Evolutionary conservation across 2,329 filamentous ascomycete genomes (phyloP), one percentile per base, ranked within the genome.

Genomic region (Alternaria sp.): DNA sequence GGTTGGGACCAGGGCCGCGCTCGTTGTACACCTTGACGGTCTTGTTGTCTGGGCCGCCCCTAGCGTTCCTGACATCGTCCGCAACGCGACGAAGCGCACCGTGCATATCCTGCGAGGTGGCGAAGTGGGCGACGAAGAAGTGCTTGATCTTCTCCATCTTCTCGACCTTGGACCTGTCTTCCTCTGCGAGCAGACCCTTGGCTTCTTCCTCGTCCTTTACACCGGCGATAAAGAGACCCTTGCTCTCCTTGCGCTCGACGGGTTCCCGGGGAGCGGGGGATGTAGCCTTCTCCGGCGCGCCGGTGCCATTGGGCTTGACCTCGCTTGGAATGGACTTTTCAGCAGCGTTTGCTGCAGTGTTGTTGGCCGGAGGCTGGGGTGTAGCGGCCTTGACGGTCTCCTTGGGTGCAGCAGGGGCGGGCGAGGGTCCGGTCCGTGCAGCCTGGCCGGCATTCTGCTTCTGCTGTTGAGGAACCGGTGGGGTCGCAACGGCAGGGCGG

Each of bases 171-270:
- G 87, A 78, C 76, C 89, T 90, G 76, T 97, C 93, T 73, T 97
- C 92, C 12, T 96, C 90, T 1, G 88, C 85, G 77, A 99, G 95
- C 23, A 97, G 85, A 33, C 92, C 90, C 60, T 91, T 90, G 41
- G 93, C 91, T 64, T 94, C 92, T 30, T 97, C 92, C 69, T 95
- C 92, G 58, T 88, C 91, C 73, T 90, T 92, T 21, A 94, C 89
- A 74, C 94, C 94, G 83, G 92, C 92, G 64, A 99, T 90, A 80
- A 97, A 99, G 20, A 99, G 87, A 53, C 92, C 95, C 73, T 93
- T 90, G 71, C 91, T 93, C 74, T 93, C 87, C 75, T 83, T 82
- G 64, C 82, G 80, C 69, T 80, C 87, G 18, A 86, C 82, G 47
- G 84, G 76, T 77, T 92, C 90, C 1, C 82, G 80, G 53, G 84